Base-by-base conservation (phyloP, 75 land plant species). In the Chamaecyparis obtusa region DNA sequence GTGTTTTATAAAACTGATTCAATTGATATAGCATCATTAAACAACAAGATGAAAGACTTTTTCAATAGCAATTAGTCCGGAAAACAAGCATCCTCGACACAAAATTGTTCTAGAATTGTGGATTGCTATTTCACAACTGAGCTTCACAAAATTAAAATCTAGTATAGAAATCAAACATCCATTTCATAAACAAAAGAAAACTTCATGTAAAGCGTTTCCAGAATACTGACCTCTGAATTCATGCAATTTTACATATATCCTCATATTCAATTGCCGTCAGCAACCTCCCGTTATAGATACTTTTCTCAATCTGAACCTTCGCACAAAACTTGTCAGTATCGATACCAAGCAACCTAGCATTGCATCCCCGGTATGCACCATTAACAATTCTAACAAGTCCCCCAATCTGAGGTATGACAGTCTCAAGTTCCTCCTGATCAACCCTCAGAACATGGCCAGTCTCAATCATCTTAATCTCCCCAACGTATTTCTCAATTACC, bases 391-490 rank as follows among this genome's bases (percentile, higher is more conserved):
- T 93, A 16, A 98, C 94, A 78, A 95, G 43, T 33, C 96, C 96
- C 1, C 99, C 99, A 87, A 98, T 96, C 67, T 98, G 99, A 0
- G 99, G 99, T 80, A 98, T 92, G 83, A 98, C 99, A 0, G 99
- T 98, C 88, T 98, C 99, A 10, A 98, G 91, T 92, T 98, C 99
- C 83, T 90, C 95, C 86, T 98, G 99, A 91, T 98, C 99, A 37
- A 98, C 94, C 87, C 98, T 94, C 71, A 98, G 87, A 16, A 95
- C 88, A 88, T 95, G 93, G 46, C 93, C 95, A 86, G 86, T 95
- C 32, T 95, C 97, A 85, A 98, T 85, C 99, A 98, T 96, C 91
- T 95, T 92, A 86, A 98, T 94, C 88, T 97, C 99, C 60, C 95
- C 99, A 32, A 94, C 96, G 86, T 98, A 98, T 87, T 93, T 98